Base-by-base conservation (phyloP, 495 filamentous ascomycete species). In the Glarea lozoyensis region DNA sequence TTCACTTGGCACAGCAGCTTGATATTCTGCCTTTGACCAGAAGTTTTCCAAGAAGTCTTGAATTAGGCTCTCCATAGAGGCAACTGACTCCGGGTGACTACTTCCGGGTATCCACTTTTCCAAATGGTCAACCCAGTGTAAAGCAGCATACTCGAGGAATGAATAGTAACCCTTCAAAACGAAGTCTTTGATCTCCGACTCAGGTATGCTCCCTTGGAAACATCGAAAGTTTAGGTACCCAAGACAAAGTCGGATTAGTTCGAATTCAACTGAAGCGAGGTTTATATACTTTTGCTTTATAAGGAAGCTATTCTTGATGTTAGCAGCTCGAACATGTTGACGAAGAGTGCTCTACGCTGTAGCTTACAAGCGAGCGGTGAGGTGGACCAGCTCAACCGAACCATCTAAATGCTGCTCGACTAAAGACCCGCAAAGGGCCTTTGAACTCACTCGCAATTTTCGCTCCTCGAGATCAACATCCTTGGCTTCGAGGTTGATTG, bases 391-490 rank as follows among this genome's bases (percentile, higher is more conserved):
- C 32, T 64, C 52, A 3, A 70, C 45, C 6, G 45, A 55, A 31
- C 54, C 60, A 16, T 55, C 59, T 18, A 54, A 45, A 15, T 61
- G 45, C 12, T 62, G 42, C 15, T 65, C 56, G 1, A 74, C 48
- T 12, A 74, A 49, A 10, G 67, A 64, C 16, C 69, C 69, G 45
- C 66, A 73, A 4, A 70, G 46, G 16, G 67, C 61, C 3, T 56
- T 46, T 10, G 66, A 49, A 38, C 64, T 47, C 10, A 51, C 32
- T 4, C 61, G 48, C 6, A 71, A 36, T 16, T 40, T 34, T 3
- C 57, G 48, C 13, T 53, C 36, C 13, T 62, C 46, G 36, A 50
- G 55, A 16, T 64, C 39, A 18, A 64, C 30, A 1, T 19, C 33
- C 15, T 48, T 13, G 1, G 48, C 15, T 4, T 56, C 46, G 0